Percentiles rank a stretch among this genome's conserved stretches.
Evolutionary conservation across 2,329 filamentous ascomycete species (phyloP).

Genomic region (Penicillium corylophilum): DNA sequence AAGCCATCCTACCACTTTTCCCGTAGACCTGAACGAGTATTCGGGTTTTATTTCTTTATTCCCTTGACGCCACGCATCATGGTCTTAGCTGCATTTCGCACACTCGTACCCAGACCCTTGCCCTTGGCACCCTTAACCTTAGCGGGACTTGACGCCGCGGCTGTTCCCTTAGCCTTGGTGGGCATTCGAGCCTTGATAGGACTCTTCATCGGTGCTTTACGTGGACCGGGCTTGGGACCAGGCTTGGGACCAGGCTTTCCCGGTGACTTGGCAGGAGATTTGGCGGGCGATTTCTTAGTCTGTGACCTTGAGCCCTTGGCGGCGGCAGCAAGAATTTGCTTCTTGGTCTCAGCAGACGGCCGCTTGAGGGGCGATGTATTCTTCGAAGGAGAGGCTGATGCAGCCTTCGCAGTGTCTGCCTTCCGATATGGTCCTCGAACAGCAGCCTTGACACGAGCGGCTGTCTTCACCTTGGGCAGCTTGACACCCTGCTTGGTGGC

Average conservation of each 20-base stretch:
- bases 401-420: constrained; percentile 14
- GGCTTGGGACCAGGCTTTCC: constrained; percentile 11
- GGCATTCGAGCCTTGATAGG: constrained; percentile 15
- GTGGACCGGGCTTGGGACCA: constrained; percentile 8
- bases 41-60: neutral
- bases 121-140: constrained; percentile 6
- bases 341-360: constrained; percentile 31
- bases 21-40: neutral
- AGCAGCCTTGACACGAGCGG: constrained; percentile 28
- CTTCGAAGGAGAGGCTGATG: constrained; percentile 17
- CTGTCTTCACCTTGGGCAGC: constrained; percentile 30
- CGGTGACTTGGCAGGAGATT: constrained; percentile 10
- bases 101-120: constrained; percentile 10
- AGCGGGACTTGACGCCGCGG: constrained; percentile 6
- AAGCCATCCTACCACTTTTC: neutral
- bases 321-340: constrained; percentile 27
- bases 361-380: constrained; percentile 26
- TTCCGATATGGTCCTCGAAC: constrained; percentile 14
- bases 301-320: constrained; percentile 18
- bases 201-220: constrained; percentile 11
- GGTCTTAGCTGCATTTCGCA: constrained; percentile 16
- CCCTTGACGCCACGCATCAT: constrained; percentile 20
- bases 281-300: constrained; percentile 13
- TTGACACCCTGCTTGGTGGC: constrained; percentile 25
- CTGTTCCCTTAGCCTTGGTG: constrained; percentile 6